Percentiles rank a stretch among this genome's conserved stretches.
Conservation (phyloP, 2,329 filamentous ascomycete species). For the Cladobotryum mycophilum region DNA sequence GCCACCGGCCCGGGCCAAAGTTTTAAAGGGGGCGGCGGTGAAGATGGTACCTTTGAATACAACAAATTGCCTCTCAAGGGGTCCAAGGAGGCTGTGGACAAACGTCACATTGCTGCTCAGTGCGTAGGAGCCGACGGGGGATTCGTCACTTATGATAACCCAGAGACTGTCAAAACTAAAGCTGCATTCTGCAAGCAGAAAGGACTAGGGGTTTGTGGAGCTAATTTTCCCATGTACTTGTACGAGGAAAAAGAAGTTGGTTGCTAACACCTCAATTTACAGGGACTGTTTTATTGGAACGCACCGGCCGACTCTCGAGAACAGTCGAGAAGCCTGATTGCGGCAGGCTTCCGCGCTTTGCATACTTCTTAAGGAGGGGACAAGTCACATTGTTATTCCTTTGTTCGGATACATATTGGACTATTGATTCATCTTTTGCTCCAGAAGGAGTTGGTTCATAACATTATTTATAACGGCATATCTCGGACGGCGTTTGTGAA, state of each 20-base stretch:
- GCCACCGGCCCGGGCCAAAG: conserved; percentile 58
- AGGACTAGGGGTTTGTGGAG: conserved; percentile 52
- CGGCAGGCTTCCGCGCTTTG: conserved; percentile 49
- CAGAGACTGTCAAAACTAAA: conserved; percentile 69
- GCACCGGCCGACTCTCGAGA: conserved; percentile 63
- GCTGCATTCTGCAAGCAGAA: conserved; percentile 66
- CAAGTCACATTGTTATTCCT: not conserved
- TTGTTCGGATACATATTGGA: not conserved
- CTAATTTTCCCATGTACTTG: not conserved
- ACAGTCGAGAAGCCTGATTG: conserved; percentile 50
- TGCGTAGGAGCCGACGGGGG: conserved; percentile 68
- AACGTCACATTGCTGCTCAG: conserved; percentile 60
- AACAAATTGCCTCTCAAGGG: conserved; percentile 56
- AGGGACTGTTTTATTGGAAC: conserved; percentile 78
- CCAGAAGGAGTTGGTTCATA: not conserved
- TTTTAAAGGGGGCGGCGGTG: conserved; percentile 49
- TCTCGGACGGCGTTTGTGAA: not conserved
- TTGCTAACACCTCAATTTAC: conserved; percentile 10
- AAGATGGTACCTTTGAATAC: conserved; percentile 70
- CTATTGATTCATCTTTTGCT: not conserved
- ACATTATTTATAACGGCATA: not conserved
- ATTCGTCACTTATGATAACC: conserved; percentile 75
- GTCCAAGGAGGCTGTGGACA: conserved; percentile 62
- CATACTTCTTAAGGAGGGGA: conserved; percentile 20
- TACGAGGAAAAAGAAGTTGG: not conserved